Base-by-base conservation (phyloP, 78 protist species). In the Mastigamoeba balamuthi region DNA sequence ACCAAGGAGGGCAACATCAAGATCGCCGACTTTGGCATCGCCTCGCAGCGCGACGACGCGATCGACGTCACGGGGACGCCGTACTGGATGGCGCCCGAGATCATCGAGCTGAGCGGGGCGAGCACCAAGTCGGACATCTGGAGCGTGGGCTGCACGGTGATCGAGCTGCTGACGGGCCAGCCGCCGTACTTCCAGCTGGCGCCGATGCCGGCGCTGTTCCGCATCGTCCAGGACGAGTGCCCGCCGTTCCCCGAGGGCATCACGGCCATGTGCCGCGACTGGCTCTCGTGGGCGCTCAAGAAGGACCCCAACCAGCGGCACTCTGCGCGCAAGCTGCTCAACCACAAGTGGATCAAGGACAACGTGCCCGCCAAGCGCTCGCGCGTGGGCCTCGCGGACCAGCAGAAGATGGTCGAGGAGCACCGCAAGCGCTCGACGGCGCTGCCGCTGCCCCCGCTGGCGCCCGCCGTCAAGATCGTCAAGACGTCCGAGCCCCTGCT, bases 1-100 rank as follows among this genome's bases (percentile, higher is more conserved):
- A 77, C 88, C 0, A 83, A 76, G 53, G 88, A 83, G 28, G 83
- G 88, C 40, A 74, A 76, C 67, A 83, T 83, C 68, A 83, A 83
- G 53, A 75, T 94, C 0, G 90, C 93, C 27, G 99, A 96, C 80
- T 96, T 96, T 78, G 99, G 99, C 38, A 91, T 94, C 8, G 95
- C 97, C 17, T 80, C 94, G n/a, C 67, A 82, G 72, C 44, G 88
- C 35, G 89, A 42, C 33, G 92, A 89, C 69, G 53, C 29, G 6
- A 77, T 44, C 7, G 81, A 74, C 17, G 77, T 73, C 27, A 38
- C 76, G 0, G 98, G 98, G 10, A 88, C 96, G 1, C 95, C 98
- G 1, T 93, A 88, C 52, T 95, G 98, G 98, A 92, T 97, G 87
- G 99, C 98, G 10, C 99, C 99, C 5, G 99, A 95, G 63, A 82